A percentile compares a stretch with the other conserved stretches of the same genome.
Conservation (phyloP, 805 yeast species). For the Debaryomyces prosopidis region DNA sequence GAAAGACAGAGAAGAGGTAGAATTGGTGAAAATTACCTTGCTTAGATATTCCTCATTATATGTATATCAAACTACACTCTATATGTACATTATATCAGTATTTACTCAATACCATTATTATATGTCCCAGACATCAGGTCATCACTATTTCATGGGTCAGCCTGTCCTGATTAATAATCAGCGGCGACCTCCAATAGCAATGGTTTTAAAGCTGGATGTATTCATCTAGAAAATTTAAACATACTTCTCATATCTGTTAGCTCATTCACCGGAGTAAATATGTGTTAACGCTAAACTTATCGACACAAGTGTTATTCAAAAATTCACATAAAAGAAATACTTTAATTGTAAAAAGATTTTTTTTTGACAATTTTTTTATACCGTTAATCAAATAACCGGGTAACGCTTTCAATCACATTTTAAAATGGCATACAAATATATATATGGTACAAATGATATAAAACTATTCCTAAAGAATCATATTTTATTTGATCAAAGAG, state of each 20-base stretch:
- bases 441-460: too few species aligned
- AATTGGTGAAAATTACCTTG: constrained; percentile 43
- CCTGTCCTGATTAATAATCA: constrained; percentile 45
- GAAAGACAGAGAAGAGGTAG: constrained; percentile 42
- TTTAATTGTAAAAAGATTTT: not conserved
- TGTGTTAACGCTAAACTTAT: constrained; percentile 24
- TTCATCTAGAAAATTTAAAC: constrained; percentile 24
- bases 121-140: constrained; percentile 87
- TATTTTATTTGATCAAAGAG: too few species aligned
- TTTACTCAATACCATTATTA: constrained; percentile 1
- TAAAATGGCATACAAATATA: too few species aligned
- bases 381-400: constrained; percentile 1
- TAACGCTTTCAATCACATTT: not conserved
- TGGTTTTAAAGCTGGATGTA: constrained; percentile 87
- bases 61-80: not conserved
- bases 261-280: constrained; percentile 12
- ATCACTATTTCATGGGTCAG: constrained; percentile 94
- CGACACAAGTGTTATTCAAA: constrained; percentile 10
- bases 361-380: not conserved
- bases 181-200: constrained; percentile 95
- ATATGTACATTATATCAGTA: not conserved
- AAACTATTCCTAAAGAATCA: too few species aligned
- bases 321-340: constrained; percentile 7
- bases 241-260: constrained; percentile 17
- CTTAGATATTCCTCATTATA: constrained; percentile 2